Evolutionary conservation across 2,329 filamentous ascomycete species (phyloP).

Genomic region (Colletotrichum acutatum): DNA sequence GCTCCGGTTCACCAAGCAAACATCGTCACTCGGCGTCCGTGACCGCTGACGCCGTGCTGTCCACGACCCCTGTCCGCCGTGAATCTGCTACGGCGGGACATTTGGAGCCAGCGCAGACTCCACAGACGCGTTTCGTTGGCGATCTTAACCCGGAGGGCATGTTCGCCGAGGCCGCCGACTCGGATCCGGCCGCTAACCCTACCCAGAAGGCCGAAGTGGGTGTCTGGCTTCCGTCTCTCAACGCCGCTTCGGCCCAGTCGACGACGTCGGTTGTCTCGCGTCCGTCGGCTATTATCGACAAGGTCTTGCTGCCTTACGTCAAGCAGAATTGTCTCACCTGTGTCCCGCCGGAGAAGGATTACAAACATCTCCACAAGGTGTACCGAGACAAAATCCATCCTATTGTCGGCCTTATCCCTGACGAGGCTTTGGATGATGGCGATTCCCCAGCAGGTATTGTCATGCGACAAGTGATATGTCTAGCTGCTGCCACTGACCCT

Average conservation of each 20-base stretch:
- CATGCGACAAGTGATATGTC: slow-evolving; percentile 64
- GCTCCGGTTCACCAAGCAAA: slow-evolving; percentile 11
- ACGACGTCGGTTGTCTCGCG: slow-evolving; percentile 40
- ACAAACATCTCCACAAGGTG: slow-evolving; percentile 54
- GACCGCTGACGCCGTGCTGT: not conserved
- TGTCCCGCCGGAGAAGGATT: slow-evolving; percentile 59
- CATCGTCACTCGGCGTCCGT: slow-evolving; percentile 15
- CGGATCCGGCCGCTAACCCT: slow-evolving; percentile 46
- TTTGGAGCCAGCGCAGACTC: slow-evolving; percentile 17
- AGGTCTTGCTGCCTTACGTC: slow-evolving; percentile 54
- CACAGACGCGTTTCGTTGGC: slow-evolving; percentile 60
- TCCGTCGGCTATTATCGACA: slow-evolving; percentile 51
- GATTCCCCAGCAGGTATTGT: slow-evolving; percentile 53
- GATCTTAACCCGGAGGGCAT: slow-evolving; percentile 70
- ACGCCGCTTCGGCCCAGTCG: slow-evolving; percentile 42
- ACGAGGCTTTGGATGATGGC: slow-evolving; percentile 44
- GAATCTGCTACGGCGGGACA: slow-evolving; percentile 11
- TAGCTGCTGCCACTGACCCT: slow-evolving; percentile 64
- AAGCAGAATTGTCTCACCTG: slow-evolving; percentile 58
- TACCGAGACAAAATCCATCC: slow-evolving; percentile 66
- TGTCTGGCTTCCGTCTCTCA: slow-evolving; percentile 60
- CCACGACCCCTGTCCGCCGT: slow-evolving; percentile 9
- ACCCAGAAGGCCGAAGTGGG: slow-evolving; percentile 65
- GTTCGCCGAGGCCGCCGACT: slow-evolving; percentile 65
- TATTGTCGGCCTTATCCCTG: slow-evolving; percentile 63